Base-by-base conservation (phyloP, 225 moss, liverwort and hornwort genomes). In the Thuidium tamariscinum region DNA sequence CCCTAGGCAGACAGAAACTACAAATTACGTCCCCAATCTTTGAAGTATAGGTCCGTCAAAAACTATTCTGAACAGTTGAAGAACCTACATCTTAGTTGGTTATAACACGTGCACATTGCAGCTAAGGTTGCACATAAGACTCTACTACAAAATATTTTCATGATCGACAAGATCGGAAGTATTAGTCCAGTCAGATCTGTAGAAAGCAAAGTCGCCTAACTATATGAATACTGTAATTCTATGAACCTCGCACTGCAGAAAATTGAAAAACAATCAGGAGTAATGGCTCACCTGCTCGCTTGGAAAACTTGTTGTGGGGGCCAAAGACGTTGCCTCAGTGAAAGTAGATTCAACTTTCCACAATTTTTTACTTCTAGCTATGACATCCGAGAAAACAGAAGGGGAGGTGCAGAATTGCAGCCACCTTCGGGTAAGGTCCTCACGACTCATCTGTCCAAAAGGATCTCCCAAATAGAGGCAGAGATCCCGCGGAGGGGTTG, bases 401-500 rank as follows among this genome's bases (percentile, higher is more conserved):
- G 89, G 87, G 49, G 93, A 89, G 83, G 77, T 73, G 80, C 93
- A 90, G 77, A 93, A 93, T 64, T 90, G 90, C 88, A 92, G 71
- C 91, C 92, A 89, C 85, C 88, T 91, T 87, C 81, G 92, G 37
- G 34, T 83, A 72, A 92, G 87, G 54, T 92, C 93, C 77, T 88
- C 91, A 73, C 44, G 73, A 51, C 51, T 88, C 89, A 87, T 89
- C 80, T 88, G 72, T 49, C 85, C 84, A 81, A 91, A 93, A 29
- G 89, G 88, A 52, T 89, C 63, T 42, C 89, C 92, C 78, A 91
- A 92, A 30, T 55, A 49, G 64, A 87, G 83, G 61, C 84, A 89
- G 46, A 92, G 78, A 62, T 92, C 91, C 57, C 88, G 89, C 79
- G 93, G 92, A 91, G 93, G 93, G 57, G 93, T 94, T 84, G 92